Percentiles rank a stretch among this genome's conserved stretches.
Conservation (phyloP, 306 rosid species). For the apple (Malus domestica) region ASM211411v1 NC_041791.1:10650501-10651000, state of each 20-base stretch:
- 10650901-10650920: not conserved
- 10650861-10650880: not conserved
- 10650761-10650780: not conserved
- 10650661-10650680: constrained; percentile 50
- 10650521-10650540: not conserved
- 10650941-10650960: not conserved
- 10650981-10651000: not conserved
- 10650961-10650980: not conserved
- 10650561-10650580: constrained; percentile 17
- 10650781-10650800: not conserved
- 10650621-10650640: not conserved
- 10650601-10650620: not conserved
- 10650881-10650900: not conserved
- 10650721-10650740: constrained; percentile 40
- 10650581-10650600: constrained; percentile 21
- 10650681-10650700: constrained; percentile 27
- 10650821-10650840: not conserved
- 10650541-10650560: constrained; percentile 45
- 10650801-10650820: not conserved
- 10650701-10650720: constrained; percentile 55
- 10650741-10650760: not conserved
- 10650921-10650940: not conserved
- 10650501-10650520: not conserved
- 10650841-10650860: not conserved
- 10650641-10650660: constrained; percentile 6